Evolutionary conservation across 192 early-diverging fungal genomes (phyloP), one percentile per base, ranked within the genome.

Genomic region (Jimgerdemannia lactiflua): DNA sequence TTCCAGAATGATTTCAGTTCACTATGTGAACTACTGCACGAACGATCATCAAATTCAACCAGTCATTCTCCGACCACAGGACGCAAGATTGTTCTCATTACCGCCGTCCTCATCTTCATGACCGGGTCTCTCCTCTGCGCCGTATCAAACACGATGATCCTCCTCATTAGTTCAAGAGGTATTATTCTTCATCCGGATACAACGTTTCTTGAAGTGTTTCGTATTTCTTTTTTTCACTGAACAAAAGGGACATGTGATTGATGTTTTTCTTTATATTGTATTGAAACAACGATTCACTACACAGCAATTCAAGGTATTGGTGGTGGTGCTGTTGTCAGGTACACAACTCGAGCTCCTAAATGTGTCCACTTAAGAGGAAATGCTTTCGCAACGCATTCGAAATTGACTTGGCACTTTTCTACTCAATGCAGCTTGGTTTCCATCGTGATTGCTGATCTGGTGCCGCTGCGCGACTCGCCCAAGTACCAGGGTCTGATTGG

Each of bases 401-500:
- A 29, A 29, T 29, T 29, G 29, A 29, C 29, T 29, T 29, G 29
- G 1, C 29, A 29, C 49, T 59, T 59, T 6, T 59, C 49, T 59
- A 14, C 49, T 14, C 0, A 59, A 10, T 6, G 2, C 49, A 72
- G 85, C 9, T 73, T 89, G 71, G 79, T 83, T 42, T 78, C 86
- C 65, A 81, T 88, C 14, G 83, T 89, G 49, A 82, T 89, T 39
- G 67, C 84, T 7, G 96, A 96, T 77, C 89, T 98, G 75, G 89
- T 96, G 41, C 84, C 88, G 39, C 71, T 90, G 19, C 85, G 90
- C 29, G 91, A 96, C 67, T 84, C 93, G 39, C 91, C 92, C 42
- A 95, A 95, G 78, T 98, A 94, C 80, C 86, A 91, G 82, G 86
- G 91, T 17, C 74, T 95, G 41, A 87, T 95, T 67, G 91, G 91